Evolutionary conservation across 495 filamentous ascomycete species (phyloP).

Genomic region (Rusavskia elegans): DNA sequence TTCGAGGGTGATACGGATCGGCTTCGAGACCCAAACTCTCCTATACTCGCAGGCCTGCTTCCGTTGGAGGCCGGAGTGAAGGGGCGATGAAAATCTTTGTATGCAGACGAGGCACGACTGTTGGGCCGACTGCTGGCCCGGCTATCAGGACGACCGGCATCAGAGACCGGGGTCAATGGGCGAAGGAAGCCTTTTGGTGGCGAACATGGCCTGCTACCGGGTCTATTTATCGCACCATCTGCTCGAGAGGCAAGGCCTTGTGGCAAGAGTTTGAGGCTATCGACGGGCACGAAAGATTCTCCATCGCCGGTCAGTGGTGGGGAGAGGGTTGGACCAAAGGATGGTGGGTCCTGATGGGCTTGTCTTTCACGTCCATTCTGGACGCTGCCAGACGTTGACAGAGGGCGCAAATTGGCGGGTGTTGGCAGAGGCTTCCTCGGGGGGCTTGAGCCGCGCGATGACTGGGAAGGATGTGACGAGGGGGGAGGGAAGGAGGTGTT

Average conservation of each 20-base stretch:
- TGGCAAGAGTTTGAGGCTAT: not conserved
- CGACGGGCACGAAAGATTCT: not conserved
- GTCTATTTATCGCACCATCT: not conserved
- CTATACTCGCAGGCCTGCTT: slow-evolving; percentile 6
- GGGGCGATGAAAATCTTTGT: not conserved
- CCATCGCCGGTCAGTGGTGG: not conserved
- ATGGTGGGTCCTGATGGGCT: not conserved
- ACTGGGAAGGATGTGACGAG: slow-evolving; percentile 3
- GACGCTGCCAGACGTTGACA: not conserved
- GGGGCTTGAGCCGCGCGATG: not conserved
- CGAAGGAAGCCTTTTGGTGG: not conserved
- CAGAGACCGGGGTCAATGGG: not conserved
- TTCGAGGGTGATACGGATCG: slow-evolving; percentile 14
- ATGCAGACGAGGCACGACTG: not conserved
- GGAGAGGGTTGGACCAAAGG: not conserved
- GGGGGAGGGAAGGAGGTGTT: not conserved
- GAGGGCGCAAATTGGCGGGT: not conserved
- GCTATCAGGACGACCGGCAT: not conserved
- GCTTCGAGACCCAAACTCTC: slow-evolving; percentile 21
- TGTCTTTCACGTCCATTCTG: not conserved
- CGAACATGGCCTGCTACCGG: not conserved
- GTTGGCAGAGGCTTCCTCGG: not conserved
- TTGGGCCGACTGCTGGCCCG: not conserved
- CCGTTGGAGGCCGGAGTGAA: slow-evolving; percentile 3
- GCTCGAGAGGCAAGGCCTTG: not conserved